Evolutionary conservation across 140 eudicot species (phyloP).

Genomic region (Bidens hawaiensis): DNA sequence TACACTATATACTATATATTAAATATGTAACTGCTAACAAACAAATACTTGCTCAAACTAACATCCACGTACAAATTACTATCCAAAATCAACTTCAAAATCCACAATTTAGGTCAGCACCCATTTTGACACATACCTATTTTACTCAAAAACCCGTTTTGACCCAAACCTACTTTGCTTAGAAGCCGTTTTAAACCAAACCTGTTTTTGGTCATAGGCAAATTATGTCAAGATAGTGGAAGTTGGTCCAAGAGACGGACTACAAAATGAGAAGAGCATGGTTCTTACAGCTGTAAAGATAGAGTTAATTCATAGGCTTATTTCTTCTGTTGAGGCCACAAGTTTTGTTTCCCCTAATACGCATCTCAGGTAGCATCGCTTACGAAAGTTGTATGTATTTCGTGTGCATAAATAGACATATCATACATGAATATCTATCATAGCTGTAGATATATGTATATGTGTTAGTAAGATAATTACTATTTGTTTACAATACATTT

Average conservation of each 20-base stretch:
- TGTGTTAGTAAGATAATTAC: background rate
- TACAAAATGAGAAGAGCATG: constrained; percentile 72
- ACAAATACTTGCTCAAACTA: no score
- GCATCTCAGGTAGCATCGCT: constrained; percentile 79
- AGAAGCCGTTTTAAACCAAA: no score
- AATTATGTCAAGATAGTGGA: constrained; percentile 92
- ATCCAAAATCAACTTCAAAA: no score
- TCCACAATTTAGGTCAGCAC: no score
- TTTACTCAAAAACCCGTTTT: no score
- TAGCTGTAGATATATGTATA: background rate
- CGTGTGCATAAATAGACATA: background rate
- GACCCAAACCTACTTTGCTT: no score
- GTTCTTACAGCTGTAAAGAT: constrained; percentile 80
- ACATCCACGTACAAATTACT: no score
- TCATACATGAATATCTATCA: background rate
- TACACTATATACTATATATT: no score
- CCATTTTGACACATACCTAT: no score
- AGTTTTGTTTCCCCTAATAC: constrained; percentile 99
- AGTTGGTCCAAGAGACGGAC: constrained; percentile 98
- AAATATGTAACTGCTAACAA: no score
- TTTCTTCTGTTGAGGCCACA: constrained; percentile 84
- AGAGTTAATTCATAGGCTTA: constrained; percentile 64
- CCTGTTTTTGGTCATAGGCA: no score
- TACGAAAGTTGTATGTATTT: background rate
- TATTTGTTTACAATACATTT: constrained; percentile 1